Evolutionary conservation across 78 protist genomes (phyloP).

Genomic region (Dictyostelium brefeldianum): DNA sequence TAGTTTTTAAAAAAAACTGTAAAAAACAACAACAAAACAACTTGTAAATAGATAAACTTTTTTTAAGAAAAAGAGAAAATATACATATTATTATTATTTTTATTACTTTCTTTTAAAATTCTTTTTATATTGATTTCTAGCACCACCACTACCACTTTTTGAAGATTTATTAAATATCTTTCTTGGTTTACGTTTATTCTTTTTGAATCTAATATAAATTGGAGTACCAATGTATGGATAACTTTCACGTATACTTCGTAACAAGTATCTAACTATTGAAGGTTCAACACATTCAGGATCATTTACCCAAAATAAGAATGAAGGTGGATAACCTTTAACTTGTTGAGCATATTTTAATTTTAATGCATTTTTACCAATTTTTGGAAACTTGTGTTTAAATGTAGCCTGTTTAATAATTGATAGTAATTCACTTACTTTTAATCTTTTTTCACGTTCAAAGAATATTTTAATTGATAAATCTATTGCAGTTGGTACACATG

Average conservation of each 20-base stretch:
- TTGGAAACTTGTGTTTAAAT: constrained; percentile 78
- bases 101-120: background rate
- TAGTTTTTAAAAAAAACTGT: background rate
- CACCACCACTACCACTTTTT: background rate
- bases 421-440: constrained; percentile 8
- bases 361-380: constrained; percentile 40
- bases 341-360: constrained; percentile 74
- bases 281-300: constrained; percentile 68
- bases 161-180: background rate
- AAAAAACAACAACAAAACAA: background rate
- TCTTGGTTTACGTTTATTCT: background rate
- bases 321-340: constrained; percentile 74
- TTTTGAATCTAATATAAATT: constrained; percentile 54
- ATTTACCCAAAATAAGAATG: constrained; percentile 78
- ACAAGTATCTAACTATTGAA: constrained; percentile 6
- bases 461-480: constrained; percentile 79
- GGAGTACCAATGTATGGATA: constrained; percentile 78
- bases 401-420: constrained; percentile 56
- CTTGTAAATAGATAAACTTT: background rate
- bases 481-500: constrained; percentile 58
- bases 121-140: background rate
- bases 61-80: background rate
- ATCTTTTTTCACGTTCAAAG: constrained; percentile 71
- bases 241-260: constrained; percentile 21
- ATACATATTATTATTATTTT: background rate